phyloP scores from a whole-genome alignment of 345 rosid species.

The Odontarrhena argentea region DNA sequence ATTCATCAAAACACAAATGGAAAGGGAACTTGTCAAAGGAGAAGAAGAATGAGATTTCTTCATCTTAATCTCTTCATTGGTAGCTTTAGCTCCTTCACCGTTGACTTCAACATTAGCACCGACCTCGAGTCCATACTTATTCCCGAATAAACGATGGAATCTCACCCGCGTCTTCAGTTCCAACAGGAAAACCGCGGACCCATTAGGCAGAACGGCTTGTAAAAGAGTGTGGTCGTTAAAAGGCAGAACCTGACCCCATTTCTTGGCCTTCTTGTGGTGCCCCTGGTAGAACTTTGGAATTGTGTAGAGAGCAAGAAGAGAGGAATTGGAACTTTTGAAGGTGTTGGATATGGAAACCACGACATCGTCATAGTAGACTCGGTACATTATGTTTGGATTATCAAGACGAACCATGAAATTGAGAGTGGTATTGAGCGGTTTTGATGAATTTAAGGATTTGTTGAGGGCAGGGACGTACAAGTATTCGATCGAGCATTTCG shows the following conservation, averaged over 20 bases:
- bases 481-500: slow-evolving; percentile 49
- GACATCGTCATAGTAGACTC: slow-evolving; percentile 63
- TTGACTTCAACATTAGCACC: slow-evolving; percentile 57
- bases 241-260: slow-evolving; percentile 26
- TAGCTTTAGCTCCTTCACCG: slow-evolving; percentile 38
- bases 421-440: slow-evolving; percentile 42
- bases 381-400: slow-evolving; percentile 72
- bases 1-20: slow-evolving; percentile 23
- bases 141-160: slow-evolving; percentile 51
- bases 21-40: slow-evolving; percentile 15
- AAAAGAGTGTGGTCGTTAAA: slow-evolving; percentile 33
- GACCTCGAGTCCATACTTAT: slow-evolving; percentile 44
- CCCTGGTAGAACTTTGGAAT: slow-evolving; percentile 61
- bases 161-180: slow-evolving; percentile 64
- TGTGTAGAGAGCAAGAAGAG: slow-evolving; percentile 29
- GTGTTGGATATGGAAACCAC: slow-evolving; percentile 46
- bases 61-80: slow-evolving; percentile 48
- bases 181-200: slow-evolving; percentile 47
- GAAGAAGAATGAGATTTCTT: slow-evolving; percentile 35
- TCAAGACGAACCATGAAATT: slow-evolving; percentile 49
- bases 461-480: slow-evolving; percentile 68
- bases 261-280: slow-evolving; percentile 53
- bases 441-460: slow-evolving; percentile 37
- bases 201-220: slow-evolving; percentile 34
- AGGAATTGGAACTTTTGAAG: slow-evolving; percentile 4